phyloP scores from a whole-genome alignment of 2,329 filamentous ascomycete species.

The Eurotiales sp. region DNA sequence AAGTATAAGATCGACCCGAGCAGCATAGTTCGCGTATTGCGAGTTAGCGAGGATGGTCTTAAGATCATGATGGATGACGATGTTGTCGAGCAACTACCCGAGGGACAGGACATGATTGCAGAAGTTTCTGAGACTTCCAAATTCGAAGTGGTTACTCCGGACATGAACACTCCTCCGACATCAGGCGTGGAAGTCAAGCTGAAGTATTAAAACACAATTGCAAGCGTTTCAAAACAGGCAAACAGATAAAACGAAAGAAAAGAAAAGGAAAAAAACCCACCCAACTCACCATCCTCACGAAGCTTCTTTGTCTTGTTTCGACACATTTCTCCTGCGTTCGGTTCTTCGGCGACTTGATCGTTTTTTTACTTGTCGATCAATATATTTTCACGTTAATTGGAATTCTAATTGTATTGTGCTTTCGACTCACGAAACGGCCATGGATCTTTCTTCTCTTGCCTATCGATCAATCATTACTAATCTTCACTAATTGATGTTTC shows the following conservation, averaged over 20 bases:
- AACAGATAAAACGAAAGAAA: no score
- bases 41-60: slow-evolving; percentile 68
- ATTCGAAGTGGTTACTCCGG: slow-evolving; percentile 27
- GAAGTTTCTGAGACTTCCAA: slow-evolving; percentile 62
- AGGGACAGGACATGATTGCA: slow-evolving; percentile 84
- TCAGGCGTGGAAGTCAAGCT: slow-evolving; percentile 49
- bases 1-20: slow-evolving; percentile 79
- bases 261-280: no score
- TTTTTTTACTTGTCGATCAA: slow-evolving; percentile 18
- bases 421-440: neutral
- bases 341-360: slow-evolving; percentile 16
- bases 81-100: slow-evolving; percentile 73
- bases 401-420: neutral
- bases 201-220: slow-evolving; percentile 44
- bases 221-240: slow-evolving; percentile 42
- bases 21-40: slow-evolving; percentile 67
- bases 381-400: neutral
- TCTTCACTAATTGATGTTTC: neutral
- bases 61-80: slow-evolving; percentile 89
- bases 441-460: neutral
- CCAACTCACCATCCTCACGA: no score
- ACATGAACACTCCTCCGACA: slow-evolving; percentile 16
- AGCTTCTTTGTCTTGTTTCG: neutral
- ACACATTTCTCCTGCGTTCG: slow-evolving; percentile 13
- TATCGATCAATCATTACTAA: neutral